Percentiles rank a stretch among this genome's conserved stretches.
These are phyloP conservation scores for Sporothrix brunneoviolacea DNA, from an alignment of 2,329 filamentous ascomycete species.

Conservation along the genomic window DNA sequence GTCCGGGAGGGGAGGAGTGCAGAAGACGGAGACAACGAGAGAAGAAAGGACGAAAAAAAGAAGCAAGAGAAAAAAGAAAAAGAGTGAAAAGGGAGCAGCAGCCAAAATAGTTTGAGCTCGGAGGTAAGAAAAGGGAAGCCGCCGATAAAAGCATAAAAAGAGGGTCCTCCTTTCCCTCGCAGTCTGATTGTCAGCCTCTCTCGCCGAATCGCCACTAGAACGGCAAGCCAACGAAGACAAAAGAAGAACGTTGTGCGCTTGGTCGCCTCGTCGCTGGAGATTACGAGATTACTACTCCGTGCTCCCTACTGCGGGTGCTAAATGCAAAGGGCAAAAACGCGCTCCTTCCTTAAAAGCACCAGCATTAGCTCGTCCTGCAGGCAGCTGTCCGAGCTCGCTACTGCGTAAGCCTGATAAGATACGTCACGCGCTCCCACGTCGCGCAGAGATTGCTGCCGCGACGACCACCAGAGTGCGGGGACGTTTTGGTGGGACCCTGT, in stretches of 20 bases:
- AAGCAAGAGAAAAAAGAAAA: neutral
- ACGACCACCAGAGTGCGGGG: no score
- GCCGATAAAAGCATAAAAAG: neutral
- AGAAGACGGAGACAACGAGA: neutral
- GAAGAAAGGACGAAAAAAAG: neutral
- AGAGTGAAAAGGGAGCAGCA: neutral
- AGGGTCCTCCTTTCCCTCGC: neutral
- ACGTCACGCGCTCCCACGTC: no score
- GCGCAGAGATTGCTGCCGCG: no score
- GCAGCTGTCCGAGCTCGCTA: no score
- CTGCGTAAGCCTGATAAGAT: no score
- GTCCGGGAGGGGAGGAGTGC: neutral
- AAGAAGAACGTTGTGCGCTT: neutral
- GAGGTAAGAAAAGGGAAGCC: conserved; percentile 1
- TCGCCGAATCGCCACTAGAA: neutral
- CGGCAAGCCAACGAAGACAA: neutral
- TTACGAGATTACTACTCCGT: no score
- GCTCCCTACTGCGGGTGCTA: no score
- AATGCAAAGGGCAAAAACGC: no score
- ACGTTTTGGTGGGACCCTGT: no score
- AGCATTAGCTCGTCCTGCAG: no score
- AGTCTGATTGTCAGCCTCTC: neutral
- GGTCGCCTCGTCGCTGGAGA: neutral
- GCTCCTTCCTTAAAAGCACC: no score
- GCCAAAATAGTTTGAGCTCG: conserved; percentile 2